Conservation (phyloP, 768 basidiomycete species). For the Hirschioporus abietinus region DNA sequence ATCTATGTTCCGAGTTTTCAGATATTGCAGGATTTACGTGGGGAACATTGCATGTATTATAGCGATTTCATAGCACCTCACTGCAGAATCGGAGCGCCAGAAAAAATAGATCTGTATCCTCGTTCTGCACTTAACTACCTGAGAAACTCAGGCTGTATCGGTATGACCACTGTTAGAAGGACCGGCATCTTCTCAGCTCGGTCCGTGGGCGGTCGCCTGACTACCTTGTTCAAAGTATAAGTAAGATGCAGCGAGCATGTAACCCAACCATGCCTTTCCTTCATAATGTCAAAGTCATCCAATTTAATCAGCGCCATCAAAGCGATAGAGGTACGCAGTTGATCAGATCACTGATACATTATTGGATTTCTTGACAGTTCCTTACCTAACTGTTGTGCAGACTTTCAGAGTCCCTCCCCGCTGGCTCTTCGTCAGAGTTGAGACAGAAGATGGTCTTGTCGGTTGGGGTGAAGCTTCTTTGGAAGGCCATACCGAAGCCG, state of each 20-base stretch:
- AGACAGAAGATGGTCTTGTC: slow-evolving; percentile 54
- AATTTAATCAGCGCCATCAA: not conserved
- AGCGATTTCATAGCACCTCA: no score
- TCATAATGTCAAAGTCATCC: not conserved
- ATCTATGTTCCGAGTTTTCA: no score
- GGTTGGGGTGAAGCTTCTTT: slow-evolving; percentile 77
- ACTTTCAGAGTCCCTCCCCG: slow-evolving; percentile 65
- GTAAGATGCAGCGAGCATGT: not conserved
- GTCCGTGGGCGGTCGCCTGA: not conserved
- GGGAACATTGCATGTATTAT: no score
- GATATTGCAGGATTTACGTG: no score
- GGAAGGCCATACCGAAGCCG: slow-evolving; percentile 69
- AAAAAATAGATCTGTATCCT: no score
- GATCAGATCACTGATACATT: not conserved
- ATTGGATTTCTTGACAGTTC: not conserved
- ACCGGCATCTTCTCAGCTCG: not conserved
- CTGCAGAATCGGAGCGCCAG: no score
- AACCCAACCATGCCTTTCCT: not conserved
- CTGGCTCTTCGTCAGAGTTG: slow-evolving; percentile 71
- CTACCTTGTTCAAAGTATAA: not conserved
- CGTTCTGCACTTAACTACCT: no score
- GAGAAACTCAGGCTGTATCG: no score
- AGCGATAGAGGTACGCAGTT: slow-evolving; percentile 20
- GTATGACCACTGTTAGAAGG: not conserved
- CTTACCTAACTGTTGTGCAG: slow-evolving; percentile 21